A percentile compares a stretch with the other conserved stretches of the same genome.
phyloP scores from a whole-genome alignment of 495 filamentous ascomycete species.

The Tuber borchii region DNA sequence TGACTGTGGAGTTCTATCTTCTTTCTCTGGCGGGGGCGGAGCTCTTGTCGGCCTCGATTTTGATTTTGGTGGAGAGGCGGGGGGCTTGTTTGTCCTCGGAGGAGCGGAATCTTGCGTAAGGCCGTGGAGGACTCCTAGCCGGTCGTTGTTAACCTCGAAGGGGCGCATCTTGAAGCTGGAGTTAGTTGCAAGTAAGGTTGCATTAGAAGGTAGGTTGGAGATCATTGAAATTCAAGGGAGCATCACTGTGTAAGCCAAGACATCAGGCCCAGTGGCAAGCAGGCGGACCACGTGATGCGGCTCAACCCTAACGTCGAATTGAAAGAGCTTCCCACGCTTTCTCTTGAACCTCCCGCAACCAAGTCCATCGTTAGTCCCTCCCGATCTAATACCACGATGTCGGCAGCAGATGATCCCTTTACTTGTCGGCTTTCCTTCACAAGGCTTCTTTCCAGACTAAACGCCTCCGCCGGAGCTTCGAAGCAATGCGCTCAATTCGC shows the following conservation, averaged over 20 bases:
- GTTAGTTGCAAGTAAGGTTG: neutral
- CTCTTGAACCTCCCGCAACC: neutral
- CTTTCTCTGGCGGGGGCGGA: slow-evolving; percentile 2
- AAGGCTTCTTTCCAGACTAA: slow-evolving; percentile 74
- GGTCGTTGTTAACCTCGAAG: slow-evolving; percentile 36
- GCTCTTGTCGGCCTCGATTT: neutral
- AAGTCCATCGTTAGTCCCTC: neutral
- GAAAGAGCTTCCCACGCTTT: neutral
- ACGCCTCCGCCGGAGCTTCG: slow-evolving; percentile 77
- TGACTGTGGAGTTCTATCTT: slow-evolving; percentile 6
- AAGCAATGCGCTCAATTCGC: slow-evolving; percentile 94
- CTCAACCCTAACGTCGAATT: neutral
- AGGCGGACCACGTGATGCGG: neutral
- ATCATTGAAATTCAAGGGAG: neutral
- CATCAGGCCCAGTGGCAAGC: neutral
- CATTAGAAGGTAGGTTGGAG: neutral
- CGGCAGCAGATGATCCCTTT: slow-evolving; percentile 83
- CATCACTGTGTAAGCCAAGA: neutral
- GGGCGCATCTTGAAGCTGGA: slow-evolving; percentile 18
- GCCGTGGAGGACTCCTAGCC: slow-evolving; percentile 30
- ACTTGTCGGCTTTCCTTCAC: slow-evolving; percentile 98
- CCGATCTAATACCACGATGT: slow-evolving; percentile 14
- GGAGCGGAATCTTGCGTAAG: slow-evolving; percentile 31
- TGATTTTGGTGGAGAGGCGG: neutral
- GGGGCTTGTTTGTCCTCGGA: slow-evolving; percentile 3